Percentiles rank a stretch among this genome's conserved stretches.
These are phyloP conservation scores for Pleurotus salmoneostramineus DNA, from an alignment of 768 basidiomycete species.

Conservation along the genomic window DNA sequence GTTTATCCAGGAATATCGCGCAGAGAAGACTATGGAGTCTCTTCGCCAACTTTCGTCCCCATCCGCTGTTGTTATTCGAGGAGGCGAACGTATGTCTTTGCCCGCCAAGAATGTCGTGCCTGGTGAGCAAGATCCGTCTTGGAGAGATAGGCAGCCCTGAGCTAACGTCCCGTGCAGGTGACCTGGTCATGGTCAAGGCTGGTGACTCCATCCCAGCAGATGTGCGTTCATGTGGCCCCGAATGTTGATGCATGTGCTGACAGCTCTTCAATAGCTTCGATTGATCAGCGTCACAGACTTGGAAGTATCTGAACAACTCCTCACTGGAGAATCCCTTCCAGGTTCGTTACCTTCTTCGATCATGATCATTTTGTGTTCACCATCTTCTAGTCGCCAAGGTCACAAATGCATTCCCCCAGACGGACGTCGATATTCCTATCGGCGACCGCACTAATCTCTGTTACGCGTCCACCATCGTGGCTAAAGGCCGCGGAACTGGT, in stretches of 20 bases:
- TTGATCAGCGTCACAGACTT: slow-evolving; percentile 41
- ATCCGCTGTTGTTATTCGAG: slow-evolving; percentile 39
- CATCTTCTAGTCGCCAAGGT: slow-evolving; percentile 32
- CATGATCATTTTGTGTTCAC: neutral
- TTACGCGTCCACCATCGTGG: slow-evolving; percentile 38
- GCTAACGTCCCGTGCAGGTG: slow-evolving; percentile 18
- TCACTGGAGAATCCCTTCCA: slow-evolving; percentile 51
- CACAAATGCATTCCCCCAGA: slow-evolving; percentile 22
- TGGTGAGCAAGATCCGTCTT: slow-evolving; percentile 15
- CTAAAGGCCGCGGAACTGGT: slow-evolving; percentile 46
- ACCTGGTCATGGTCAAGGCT: slow-evolving; percentile 32
- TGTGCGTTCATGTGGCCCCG: slow-evolving; percentile 15
- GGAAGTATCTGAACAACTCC: slow-evolving; percentile 46
- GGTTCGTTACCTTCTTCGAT: slow-evolving; percentile 17
- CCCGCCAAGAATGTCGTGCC: slow-evolving; percentile 40
- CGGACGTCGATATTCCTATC: slow-evolving; percentile 30
- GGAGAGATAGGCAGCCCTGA: neutral
- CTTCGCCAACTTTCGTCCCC: slow-evolving; percentile 44
- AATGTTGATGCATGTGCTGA: neutral
- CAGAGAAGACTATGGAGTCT: slow-evolving; percentile 49
- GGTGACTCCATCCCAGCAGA: slow-evolving; percentile 45
- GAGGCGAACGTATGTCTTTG: slow-evolving; percentile 33
- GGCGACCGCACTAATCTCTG: slow-evolving; percentile 41
- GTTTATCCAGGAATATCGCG: slow-evolving; percentile 43
- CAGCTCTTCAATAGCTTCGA: slow-evolving; percentile 24